phyloP scores from a whole-genome alignment of 73 alveolate species.

The Paramecium octaurelia region DNA sequence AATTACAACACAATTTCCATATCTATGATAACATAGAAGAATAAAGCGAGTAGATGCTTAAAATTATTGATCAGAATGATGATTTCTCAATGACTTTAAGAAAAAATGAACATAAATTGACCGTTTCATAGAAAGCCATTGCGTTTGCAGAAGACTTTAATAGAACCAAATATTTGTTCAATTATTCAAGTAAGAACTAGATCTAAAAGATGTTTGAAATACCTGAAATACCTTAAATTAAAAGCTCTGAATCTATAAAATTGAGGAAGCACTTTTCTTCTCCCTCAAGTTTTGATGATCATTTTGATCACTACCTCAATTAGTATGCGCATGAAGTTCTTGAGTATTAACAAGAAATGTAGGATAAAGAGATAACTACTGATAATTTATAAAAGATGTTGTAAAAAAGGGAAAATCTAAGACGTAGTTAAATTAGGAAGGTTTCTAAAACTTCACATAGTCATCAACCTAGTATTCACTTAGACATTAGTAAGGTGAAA shows the following conservation, averaged over 20 bases:
- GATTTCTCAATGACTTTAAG: background rate
- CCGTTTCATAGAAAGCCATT: background rate
- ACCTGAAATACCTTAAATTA: background rate
- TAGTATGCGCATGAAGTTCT: background rate
- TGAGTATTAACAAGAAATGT: background rate
- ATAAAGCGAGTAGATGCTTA: background rate
- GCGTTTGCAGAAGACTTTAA: conserved; percentile 13
- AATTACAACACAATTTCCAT: background rate
- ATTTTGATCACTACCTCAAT: background rate
- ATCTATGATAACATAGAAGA: conserved; percentile 13
- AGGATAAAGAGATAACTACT: background rate
- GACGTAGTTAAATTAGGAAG: background rate
- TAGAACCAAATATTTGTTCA: background rate
- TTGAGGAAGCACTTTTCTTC: background rate
- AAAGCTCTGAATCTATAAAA: background rate
- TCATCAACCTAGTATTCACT: background rate
- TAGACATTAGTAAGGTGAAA: conserved; percentile 2
- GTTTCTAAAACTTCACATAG: background rate
- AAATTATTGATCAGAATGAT: background rate
- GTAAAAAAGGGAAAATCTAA: background rate
- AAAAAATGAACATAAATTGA: background rate
- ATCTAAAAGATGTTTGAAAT: background rate
- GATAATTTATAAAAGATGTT: background rate
- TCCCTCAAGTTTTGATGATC: background rate
- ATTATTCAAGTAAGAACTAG: background rate